Percentiles rank a stretch among this genome's conserved stretches.
Evolutionary conservation across 768 basidiomycete species (phyloP).

Genomic region (Lactarius hatsudake): DNA sequence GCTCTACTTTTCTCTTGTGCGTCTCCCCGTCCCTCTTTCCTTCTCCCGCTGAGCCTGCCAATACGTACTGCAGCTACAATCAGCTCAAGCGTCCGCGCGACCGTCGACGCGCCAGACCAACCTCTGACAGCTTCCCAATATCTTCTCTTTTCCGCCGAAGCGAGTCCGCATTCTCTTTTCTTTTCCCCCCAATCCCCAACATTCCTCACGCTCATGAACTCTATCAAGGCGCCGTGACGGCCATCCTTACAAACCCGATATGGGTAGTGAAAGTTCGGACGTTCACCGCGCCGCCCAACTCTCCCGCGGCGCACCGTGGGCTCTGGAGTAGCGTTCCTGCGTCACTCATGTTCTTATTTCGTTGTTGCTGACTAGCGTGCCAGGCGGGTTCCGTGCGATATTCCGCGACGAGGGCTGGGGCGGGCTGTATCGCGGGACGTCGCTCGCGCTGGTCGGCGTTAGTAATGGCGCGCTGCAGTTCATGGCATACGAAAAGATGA

Average conservation of each 20-base stretch:
- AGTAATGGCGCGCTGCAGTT: slow-evolving; percentile 95
- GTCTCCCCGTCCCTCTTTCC: slow-evolving; percentile 34
- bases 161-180: slow-evolving; percentile 68
- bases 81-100: slow-evolving; percentile 84
- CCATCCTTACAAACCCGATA: slow-evolving; percentile 93
- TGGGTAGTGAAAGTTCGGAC: slow-evolving; percentile 98
- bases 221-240: slow-evolving; percentile 81
- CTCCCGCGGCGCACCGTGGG: slow-evolving; percentile 72
- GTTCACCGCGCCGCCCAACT: slow-evolving; percentile 75
- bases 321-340: slow-evolving; percentile 59
- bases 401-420: slow-evolving; percentile 66
- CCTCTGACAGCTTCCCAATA: slow-evolving; percentile 75
- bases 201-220: slow-evolving; percentile 4
- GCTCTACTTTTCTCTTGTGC: slow-evolving; percentile 64
- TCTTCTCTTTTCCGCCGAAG: slow-evolving; percentile 89
- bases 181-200: background rate
- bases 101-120: slow-evolving; percentile 60
- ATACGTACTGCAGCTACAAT: slow-evolving; percentile 64
- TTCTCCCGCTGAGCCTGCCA: background rate
- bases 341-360: background rate
- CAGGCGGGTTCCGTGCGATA: slow-evolving; percentile 74
- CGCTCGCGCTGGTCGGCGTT: slow-evolving; percentile 87
- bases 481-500: slow-evolving; percentile 95
- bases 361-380: background rate
- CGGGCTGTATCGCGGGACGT: slow-evolving; percentile 86